phyloP scores from a whole-genome alignment of 148 eudicot species.

The Nepenthes gracilis region DNA sequence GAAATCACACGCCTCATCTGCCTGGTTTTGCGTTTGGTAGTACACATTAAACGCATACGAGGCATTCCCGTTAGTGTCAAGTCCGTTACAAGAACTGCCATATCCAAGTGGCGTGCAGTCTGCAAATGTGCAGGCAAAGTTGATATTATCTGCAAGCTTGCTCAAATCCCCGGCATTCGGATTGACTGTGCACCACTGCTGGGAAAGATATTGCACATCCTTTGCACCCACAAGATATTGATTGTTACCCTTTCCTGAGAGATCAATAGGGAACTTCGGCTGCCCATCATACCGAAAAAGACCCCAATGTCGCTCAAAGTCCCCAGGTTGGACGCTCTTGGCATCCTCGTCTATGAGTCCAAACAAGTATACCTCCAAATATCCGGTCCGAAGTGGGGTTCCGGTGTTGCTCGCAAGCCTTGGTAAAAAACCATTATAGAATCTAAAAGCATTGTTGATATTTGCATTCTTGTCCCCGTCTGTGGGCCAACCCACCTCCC shows the following conservation, averaged over 20 bases:
- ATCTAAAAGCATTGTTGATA: slow-evolving; percentile 37
- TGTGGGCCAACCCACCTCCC: slow-evolving; percentile 98
- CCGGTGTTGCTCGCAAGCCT: slow-evolving; percentile 54
- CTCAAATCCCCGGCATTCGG: slow-evolving; percentile 43
- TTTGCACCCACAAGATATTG: slow-evolving; percentile 46
- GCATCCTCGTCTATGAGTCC: slow-evolving; percentile 82
- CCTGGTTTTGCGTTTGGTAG: slow-evolving; percentile 60
- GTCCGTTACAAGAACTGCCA: slow-evolving; percentile 65
- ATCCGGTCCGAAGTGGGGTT: slow-evolving; percentile 73
- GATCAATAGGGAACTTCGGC: slow-evolving; percentile 65
- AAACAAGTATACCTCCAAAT: slow-evolving; percentile 68
- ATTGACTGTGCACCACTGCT: slow-evolving; percentile 60
- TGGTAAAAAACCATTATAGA: slow-evolving; percentile 63
- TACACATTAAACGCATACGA: slow-evolving; percentile 77
- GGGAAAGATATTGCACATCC: slow-evolving; percentile 44
- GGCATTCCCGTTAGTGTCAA: slow-evolving; percentile 56
- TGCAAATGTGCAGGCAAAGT: slow-evolving; percentile 51
- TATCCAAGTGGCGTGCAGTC: slow-evolving; percentile 87
- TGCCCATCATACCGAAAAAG: slow-evolving; percentile 75
- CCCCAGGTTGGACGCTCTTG: slow-evolving; percentile 64
- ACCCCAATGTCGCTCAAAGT: slow-evolving; percentile 94
- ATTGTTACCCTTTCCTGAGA: slow-evolving; percentile 30
- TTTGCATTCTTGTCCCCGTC: slow-evolving; percentile 74
- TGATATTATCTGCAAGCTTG: slow-evolving; percentile 42
- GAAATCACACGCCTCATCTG: slow-evolving; percentile 40